Percentiles rank a stretch among this genome's conserved stretches.
These are phyloP conservation scores for Rutidosis leptorrhynchoides DNA, from an alignment of 129 eudicot species.

Conservation along the genomic window DNA sequence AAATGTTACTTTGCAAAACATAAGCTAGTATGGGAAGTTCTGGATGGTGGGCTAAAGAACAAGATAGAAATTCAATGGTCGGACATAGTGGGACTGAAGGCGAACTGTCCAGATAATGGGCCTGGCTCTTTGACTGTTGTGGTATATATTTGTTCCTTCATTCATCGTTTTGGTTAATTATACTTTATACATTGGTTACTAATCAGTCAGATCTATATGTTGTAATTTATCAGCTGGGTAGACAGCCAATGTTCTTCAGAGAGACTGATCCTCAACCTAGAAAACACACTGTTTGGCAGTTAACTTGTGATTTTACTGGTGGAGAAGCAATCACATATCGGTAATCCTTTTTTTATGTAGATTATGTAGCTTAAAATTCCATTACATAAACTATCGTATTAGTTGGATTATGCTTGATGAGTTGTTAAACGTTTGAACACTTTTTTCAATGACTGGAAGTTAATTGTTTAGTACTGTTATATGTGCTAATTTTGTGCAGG, in stretches of 20 bases:
- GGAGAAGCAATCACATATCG: conserved; percentile 65
- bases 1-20: conserved; percentile 92
- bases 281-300: conserved; percentile 86
- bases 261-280: conserved; percentile 88
- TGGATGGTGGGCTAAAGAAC: conserved; percentile 69
- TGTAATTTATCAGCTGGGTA: conserved; percentile 49
- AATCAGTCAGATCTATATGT: not conserved
- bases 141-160: conserved; percentile 36
- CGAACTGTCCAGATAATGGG: conserved; percentile 52
- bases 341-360: conserved; percentile 23
- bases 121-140: conserved; percentile 53
- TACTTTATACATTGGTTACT: not conserved
- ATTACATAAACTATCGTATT: not conserved
- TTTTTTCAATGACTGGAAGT: not conserved
- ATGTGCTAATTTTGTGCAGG: conserved; percentile 35
- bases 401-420: too few relatives aligned
- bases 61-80: conserved; percentile 88
- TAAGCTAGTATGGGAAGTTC: conserved; percentile 91
- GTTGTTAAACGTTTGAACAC: too few relatives aligned
- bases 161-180: not conserved
- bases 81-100: conserved; percentile 61
- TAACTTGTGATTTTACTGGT: conserved; percentile 66
- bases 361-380: not conserved
- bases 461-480: not conserved
- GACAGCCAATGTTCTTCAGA: conserved; percentile 59